A percentile compares a stretch with the other conserved stretches of the same genome.
These are phyloP conservation scores for Senna tora DNA, from an alignment of 306 rosid species.

Conservation along the genomic window DNA sequence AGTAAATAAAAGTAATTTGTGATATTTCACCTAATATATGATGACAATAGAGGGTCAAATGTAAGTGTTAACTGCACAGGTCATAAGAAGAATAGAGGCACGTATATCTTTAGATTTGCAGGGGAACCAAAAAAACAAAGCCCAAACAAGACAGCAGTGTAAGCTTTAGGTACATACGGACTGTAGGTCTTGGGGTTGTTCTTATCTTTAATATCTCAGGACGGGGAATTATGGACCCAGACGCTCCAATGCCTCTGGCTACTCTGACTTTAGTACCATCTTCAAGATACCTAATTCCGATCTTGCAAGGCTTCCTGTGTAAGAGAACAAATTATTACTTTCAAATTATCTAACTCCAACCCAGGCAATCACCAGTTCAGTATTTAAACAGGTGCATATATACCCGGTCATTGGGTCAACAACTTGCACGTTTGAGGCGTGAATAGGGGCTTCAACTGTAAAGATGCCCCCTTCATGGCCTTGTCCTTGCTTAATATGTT, in stretches of 20 bases:
- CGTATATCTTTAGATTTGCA: not conserved
- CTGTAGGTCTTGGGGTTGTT: conserved; percentile 80
- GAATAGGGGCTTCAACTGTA: conserved; percentile 91
- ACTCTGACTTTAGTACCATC: conserved; percentile 93
- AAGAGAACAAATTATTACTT: conserved; percentile 17
- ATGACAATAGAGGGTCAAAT: conserved; percentile 13
- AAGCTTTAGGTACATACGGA: conserved; percentile 53
- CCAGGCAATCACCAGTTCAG: conserved; percentile 10
- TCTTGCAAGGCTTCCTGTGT: conserved; percentile 86
- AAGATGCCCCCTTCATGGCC: conserved; percentile 98
- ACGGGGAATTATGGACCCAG: conserved; percentile 85
- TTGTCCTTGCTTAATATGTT: conserved; percentile 95
- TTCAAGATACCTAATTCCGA: conserved; percentile 83
- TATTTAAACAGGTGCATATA: conserved; percentile 9
- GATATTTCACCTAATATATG: conserved; percentile 12
- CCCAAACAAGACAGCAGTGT: conserved; percentile 11
- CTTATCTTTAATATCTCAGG: conserved; percentile 91
- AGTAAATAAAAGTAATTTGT: not conserved
- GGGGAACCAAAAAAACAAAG: conserved; percentile 1
- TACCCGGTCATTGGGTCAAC: conserved; percentile 87
- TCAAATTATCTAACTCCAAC: conserved; percentile 15
- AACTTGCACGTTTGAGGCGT: conserved; percentile 87
- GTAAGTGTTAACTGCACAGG: too few species aligned
- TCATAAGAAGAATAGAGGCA: conserved; percentile 4
- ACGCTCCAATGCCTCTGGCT: conserved; percentile 81